Evolutionary conservation across 2,329 filamentous ascomycete species (phyloP).

Genomic region (Microdochium bolleyi): DNA sequence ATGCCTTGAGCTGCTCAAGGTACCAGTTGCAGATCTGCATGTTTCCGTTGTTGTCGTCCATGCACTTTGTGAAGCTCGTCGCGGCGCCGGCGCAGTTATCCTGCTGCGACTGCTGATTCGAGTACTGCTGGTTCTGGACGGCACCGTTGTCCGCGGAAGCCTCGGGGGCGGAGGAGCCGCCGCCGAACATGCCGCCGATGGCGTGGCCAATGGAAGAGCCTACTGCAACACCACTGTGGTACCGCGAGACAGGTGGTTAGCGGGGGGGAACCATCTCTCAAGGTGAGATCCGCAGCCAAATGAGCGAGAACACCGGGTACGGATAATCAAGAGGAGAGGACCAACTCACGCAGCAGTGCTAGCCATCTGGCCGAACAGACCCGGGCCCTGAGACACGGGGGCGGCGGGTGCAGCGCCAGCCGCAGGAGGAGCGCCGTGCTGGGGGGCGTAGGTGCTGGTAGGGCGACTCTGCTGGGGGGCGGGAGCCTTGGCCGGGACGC

Average conservation of each 20-base stretch:
- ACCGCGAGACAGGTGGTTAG: slow-evolving; percentile 12
- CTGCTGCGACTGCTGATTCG: slow-evolving; percentile 35
- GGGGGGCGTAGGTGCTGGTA: slow-evolving; percentile 56
- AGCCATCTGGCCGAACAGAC: slow-evolving; percentile 94
- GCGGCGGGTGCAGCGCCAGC: slow-evolving; percentile 37
- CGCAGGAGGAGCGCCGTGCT: slow-evolving; percentile 37
- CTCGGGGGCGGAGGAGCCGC: slow-evolving; percentile 55
- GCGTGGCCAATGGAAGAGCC: slow-evolving; percentile 94
- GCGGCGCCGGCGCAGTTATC: slow-evolving; percentile 74
- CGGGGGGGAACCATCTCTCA: no score
- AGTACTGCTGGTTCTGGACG: slow-evolving; percentile 41
- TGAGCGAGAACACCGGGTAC: no score
- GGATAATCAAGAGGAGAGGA: no score
- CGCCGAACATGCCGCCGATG: slow-evolving; percentile 80
- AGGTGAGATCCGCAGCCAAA: no score
- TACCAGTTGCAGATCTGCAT: slow-evolving; percentile 98
- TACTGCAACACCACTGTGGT: slow-evolving; percentile 80
- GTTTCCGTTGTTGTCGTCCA: slow-evolving; percentile 91
- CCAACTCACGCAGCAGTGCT: slow-evolving; percentile 95
- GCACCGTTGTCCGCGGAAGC: slow-evolving; percentile 42
- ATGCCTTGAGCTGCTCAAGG: slow-evolving; percentile 90
- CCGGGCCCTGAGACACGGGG: slow-evolving; percentile 60
- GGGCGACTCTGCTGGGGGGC: slow-evolving; percentile 56
- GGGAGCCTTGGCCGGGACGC: slow-evolving; percentile 49
- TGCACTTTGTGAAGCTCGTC: slow-evolving; percentile 84